Evolutionary conservation across 495 filamentous ascomycete genomes (phyloP).

Genomic region (Talaromyces borbonicus): DNA sequence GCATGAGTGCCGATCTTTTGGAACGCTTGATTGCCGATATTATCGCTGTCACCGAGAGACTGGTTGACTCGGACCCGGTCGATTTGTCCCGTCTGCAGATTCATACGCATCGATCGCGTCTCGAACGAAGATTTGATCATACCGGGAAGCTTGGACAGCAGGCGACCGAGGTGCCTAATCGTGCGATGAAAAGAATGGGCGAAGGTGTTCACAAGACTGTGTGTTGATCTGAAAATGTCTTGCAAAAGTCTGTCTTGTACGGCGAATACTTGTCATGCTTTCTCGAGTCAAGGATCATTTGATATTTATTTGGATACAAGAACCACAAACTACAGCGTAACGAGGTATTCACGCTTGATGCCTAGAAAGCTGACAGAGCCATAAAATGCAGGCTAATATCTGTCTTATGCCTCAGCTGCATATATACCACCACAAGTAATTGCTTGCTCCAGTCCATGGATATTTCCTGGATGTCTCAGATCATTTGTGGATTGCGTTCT

Average conservation of each 20-base stretch:
- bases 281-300: no score
- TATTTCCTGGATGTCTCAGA: neutral
- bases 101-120: neutral
- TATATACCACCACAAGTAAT: no score
- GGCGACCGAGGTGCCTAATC: neutral
- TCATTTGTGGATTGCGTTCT: neutral
- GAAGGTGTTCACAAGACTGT: constrained; percentile 6
- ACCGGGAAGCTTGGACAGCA: neutral
- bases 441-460: neutral
- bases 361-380: no score
- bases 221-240: no score
- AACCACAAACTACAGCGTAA: no score
- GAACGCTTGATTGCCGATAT: constrained; percentile 51
- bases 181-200: constrained; percentile 1
- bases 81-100: constrained; percentile 5
- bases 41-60: constrained; percentile 42
- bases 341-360: no score
- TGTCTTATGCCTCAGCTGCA: no score
- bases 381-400: no score
- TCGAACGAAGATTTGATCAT: neutral
- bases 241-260: no score
- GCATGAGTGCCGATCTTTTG: constrained; percentile 57
- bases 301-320: no score
- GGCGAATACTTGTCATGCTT: no score
- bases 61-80: constrained; percentile 42